Percentiles rank a stretch among this genome's conserved stretches.
Conservation (phyloP, 2,329 filamentous ascomycete species). For the Scytalidium lignicola region DNA sequence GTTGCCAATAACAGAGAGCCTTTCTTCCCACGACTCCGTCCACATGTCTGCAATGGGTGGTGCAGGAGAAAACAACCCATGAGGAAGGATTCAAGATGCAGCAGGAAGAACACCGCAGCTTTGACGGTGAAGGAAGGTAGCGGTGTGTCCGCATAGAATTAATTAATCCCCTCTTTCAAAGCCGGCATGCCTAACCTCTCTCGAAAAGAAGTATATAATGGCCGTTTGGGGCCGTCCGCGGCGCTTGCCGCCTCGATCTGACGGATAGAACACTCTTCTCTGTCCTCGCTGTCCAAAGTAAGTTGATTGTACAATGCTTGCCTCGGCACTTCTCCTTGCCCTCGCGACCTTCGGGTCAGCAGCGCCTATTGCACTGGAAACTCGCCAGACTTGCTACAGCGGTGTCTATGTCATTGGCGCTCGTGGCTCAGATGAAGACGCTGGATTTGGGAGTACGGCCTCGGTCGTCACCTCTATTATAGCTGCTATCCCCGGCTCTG, state of each 20-base stretch:
- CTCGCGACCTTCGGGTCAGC: not conserved
- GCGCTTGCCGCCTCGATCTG: not conserved
- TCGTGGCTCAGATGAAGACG: slow-evolving; percentile 23
- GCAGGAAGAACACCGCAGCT: not conserved
- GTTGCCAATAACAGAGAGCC: not conserved
- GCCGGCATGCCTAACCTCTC: not conserved
- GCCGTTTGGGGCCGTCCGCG: not conserved
- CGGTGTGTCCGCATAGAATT: not conserved
- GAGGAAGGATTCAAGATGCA: not conserved
- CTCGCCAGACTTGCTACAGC: not conserved
- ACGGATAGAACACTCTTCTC: not conserved
- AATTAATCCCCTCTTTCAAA: not conserved
- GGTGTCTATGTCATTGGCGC: slow-evolving; percentile 26
- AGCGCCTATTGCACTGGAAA: not conserved
- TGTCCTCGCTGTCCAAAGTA: not conserved
- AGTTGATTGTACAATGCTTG: not conserved
- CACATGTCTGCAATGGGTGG: not conserved
- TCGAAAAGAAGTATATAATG: not conserved
- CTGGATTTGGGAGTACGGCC: slow-evolving; percentile 23
- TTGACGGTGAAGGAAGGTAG: not conserved
- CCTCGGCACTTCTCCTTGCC: not conserved
- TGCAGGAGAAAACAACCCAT: not conserved
- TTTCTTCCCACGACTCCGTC: not conserved
- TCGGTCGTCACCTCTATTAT: slow-evolving; percentile 23
- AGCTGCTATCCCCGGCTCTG: slow-evolving; percentile 24